Evolutionary conservation across 2,329 filamentous ascomycete species (phyloP), one percentile per base, ranked within the genome.

Genomic region (Colletotrichum orbiculare): DNA sequence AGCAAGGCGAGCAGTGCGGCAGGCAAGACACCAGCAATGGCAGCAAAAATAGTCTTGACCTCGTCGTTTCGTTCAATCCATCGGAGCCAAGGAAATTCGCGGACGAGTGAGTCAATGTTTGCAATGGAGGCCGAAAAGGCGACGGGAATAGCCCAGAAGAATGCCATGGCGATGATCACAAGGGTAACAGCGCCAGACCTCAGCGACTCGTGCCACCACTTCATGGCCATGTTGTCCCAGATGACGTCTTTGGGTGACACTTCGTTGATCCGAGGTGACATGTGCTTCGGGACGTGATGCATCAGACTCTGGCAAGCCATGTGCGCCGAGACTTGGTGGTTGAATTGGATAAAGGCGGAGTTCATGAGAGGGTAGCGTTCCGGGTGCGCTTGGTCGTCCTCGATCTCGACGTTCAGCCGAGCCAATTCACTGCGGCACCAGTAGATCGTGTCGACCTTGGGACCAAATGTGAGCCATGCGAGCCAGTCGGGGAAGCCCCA

Each of bases 271-370:
- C 96, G 88, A 0, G 96, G 96, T 1, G 93, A 87, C 96, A 99
- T 99, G 49, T 97, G 92, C 71, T 92, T 92, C 1, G 96, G 96
- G 1, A 97, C 78, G 72, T 99, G 96, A 75, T 98, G 94, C 43
- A 91, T 94, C 49, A 96, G 85, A 52, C 93, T 89, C 75, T 99
- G 96, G 75, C 94, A 97, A 63, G 95, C 96, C 96, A 99, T 98
- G 73, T 99, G 96, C 0, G 96, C 96, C 6, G 95, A 94, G 2
- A 97, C 92, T 75, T 99, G 96, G 73, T 97, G 91, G 73, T 99
- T 97, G 84, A 99, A 99, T 75, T 99, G 96, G 67, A 99, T 94
- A 71, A 99, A 99, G 0, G 96, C 96, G 1, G 95, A 97, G 72
- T 92, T 97, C 94, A 97, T 96, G 50, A 94, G 80, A 0, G 95